Evolutionary conservation across 768 basidiomycete species (phyloP).

Genomic region (Clitopilus hobsonii): DNA sequence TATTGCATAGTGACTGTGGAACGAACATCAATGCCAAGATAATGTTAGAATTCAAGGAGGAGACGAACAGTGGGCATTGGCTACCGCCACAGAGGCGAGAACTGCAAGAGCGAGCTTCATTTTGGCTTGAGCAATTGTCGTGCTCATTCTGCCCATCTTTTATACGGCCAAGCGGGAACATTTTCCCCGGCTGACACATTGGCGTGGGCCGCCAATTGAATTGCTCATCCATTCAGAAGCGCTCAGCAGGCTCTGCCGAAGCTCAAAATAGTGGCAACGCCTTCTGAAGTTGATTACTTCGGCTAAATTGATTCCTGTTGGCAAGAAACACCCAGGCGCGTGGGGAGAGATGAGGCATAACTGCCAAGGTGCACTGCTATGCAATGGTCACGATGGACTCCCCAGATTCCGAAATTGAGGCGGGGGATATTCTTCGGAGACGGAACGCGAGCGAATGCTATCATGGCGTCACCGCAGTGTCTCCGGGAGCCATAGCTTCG

Average conservation of each 20-base stretch:
- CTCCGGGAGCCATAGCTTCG: not conserved
- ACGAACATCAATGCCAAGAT: not conserved
- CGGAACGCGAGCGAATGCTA: not conserved
- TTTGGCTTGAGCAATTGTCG: conserved; percentile 4
- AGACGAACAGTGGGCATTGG: conserved; percentile 28
- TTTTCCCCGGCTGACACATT: not conserved
- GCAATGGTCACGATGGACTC: conserved; percentile 11
- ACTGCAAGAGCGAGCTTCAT: conserved; percentile 30
- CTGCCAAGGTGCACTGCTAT: not conserved
- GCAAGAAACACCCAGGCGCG: not conserved
- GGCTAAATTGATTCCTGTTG: not conserved
- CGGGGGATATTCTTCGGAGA: conserved; percentile 4
- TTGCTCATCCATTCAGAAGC: not conserved
- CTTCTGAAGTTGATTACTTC: not conserved
- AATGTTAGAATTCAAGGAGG: not conserved
- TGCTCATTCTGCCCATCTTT: not conserved
- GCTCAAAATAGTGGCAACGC: not conserved
- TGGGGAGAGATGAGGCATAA: not conserved
- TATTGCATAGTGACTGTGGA: conserved; percentile 45
- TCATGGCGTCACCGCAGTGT: not conserved
- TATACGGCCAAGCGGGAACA: not conserved
- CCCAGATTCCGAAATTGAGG: conserved; percentile 15
- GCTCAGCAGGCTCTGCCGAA: not conserved
- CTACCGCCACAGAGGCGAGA: conserved; percentile 22
- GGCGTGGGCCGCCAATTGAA: not conserved